Percentiles rank a stretch among this genome's conserved stretches.
Evolutionary conservation across 768 basidiomycete genomes (phyloP).

Genomic region (Leccinum variicolor): DNA sequence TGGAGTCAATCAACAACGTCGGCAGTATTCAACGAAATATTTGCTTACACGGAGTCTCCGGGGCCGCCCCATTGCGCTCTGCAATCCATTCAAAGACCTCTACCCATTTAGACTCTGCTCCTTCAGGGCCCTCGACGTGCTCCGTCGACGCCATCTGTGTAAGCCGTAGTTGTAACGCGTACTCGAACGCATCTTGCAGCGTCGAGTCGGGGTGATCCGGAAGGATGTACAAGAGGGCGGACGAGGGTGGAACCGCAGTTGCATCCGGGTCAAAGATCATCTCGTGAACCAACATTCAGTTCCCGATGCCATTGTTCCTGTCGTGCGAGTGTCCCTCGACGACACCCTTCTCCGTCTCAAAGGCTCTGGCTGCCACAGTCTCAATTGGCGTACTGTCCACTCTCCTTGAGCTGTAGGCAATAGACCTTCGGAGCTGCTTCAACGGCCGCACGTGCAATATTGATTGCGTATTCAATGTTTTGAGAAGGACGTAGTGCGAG

Average conservation of each 20-base stretch:
- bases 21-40: background rate
- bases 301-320: background rate
- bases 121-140: constrained; percentile 80
- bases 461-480: constrained; percentile 64
- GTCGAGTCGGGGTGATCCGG: constrained; percentile 50
- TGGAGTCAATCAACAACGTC: background rate
- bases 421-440: constrained; percentile 69
- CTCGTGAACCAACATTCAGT: constrained; percentile 12
- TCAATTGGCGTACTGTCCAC: constrained; percentile 39
- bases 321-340: background rate
- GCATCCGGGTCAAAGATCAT: constrained; percentile 31
- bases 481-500: constrained; percentile 59
- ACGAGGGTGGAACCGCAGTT: constrained; percentile 37
- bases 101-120: constrained; percentile 75
- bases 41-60: constrained; percentile 27
- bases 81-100: constrained; percentile 88
- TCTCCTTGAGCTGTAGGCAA: constrained; percentile 75
- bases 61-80: constrained; percentile 42
- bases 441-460: constrained; percentile 66
- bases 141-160: constrained; percentile 81
- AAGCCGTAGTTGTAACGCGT: constrained; percentile 82
- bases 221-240: constrained; percentile 41
- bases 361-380: constrained; percentile 1
- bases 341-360: constrained; percentile 13
- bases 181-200: constrained; percentile 62